Percentiles rank a stretch among this genome's conserved stretches.
Conservation (phyloP, 2,329 filamentous ascomycete species). For the Microascus cirrosus region DNA sequence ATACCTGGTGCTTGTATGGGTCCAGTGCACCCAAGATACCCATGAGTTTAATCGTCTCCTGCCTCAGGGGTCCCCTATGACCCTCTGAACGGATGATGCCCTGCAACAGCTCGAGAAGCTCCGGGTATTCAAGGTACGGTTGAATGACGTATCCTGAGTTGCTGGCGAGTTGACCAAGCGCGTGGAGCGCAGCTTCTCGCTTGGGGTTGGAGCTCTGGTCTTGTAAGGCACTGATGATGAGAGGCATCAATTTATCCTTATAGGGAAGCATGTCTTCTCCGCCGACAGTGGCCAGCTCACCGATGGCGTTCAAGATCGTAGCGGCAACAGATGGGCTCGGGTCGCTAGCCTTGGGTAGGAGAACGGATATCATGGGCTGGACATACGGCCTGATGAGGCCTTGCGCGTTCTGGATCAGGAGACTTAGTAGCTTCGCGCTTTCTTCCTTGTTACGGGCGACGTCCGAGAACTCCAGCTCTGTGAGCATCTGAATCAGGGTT, state of each 20-base stretch:
- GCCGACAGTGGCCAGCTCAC: conserved; percentile 86
- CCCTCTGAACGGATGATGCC: conserved; percentile 87
- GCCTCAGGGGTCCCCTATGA: conserved; percentile 71
- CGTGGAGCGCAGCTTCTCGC: conserved; percentile 81
- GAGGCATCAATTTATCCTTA: conserved; percentile 84
- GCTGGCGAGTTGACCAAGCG: conserved; percentile 83
- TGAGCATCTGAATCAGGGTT: conserved; percentile 89
- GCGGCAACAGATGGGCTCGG: conserved; percentile 78
- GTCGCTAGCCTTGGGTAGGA: conserved; percentile 88
- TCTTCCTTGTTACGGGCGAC: conserved; percentile 92
- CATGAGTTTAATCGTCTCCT: conserved; percentile 93
- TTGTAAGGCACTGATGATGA: conserved; percentile 87
- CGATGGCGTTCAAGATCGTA: conserved; percentile 89
- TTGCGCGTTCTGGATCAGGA: conserved; percentile 87
- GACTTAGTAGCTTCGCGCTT: conserved; percentile 82
- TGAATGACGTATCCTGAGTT: conserved; percentile 97
- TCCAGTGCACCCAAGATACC: conserved; percentile 91
- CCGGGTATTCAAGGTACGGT: conserved; percentile 89
- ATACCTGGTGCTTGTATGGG: conserved; percentile 81
- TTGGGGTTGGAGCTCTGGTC: conserved; percentile 87
- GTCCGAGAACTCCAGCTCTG: conserved; percentile 92
- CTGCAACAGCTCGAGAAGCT: conserved; percentile 84
- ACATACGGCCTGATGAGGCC: conserved; percentile 93
- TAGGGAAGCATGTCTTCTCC: conserved; percentile 90
- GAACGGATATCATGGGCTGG: conserved; percentile 86